Percentiles rank a stretch among this genome's conserved stretches.
These are phyloP conservation scores for Citrus hindsii DNA, from an alignment of 345 rosid species.

Conservation along the genomic window DNA sequence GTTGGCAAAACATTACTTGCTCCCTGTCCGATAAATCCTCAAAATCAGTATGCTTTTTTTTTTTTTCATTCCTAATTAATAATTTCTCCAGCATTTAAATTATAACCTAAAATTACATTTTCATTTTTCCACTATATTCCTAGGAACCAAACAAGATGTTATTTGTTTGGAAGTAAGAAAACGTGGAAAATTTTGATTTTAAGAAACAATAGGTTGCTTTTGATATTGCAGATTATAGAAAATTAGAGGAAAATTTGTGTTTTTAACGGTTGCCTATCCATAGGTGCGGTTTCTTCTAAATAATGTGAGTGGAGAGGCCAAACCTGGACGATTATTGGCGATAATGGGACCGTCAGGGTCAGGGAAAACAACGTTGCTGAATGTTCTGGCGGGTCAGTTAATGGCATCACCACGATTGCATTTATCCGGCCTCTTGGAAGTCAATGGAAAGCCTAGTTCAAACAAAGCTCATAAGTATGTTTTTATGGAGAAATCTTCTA, in stretches of 20 bases:
- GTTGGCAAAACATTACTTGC: constrained; percentile 83
- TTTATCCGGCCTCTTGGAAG: constrained; percentile 88
- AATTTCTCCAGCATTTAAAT: neutral
- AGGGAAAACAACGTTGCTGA: constrained; percentile 94
- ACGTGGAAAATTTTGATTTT: neutral
- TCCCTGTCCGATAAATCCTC: constrained; percentile 75
- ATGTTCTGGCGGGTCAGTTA: constrained; percentile 86
- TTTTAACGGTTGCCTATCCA: constrained; percentile 2
- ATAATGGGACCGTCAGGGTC: constrained; percentile 99
- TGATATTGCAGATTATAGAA: neutral
- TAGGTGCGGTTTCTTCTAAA: constrained; percentile 83
- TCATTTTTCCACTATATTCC: neutral
- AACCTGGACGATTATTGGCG: constrained; percentile 90
- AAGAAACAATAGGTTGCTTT: neutral
- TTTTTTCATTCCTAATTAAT: neutral
- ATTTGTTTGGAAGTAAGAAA: neutral
- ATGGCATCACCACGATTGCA: constrained; percentile 57
- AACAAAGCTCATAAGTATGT: constrained; percentile 68
- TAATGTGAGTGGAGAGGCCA: constrained; percentile 88
- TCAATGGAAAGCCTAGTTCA: constrained; percentile 71
- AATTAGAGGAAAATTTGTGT: neutral
- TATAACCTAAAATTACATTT: neutral
- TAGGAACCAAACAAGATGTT: neutral
- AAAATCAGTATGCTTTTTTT: constrained; percentile 53
- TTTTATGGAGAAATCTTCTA: neutral